Evolutionary conservation across 2,329 filamentous ascomycete genomes (phyloP).

Genomic region (Colletotrichum trifolii): DNA sequence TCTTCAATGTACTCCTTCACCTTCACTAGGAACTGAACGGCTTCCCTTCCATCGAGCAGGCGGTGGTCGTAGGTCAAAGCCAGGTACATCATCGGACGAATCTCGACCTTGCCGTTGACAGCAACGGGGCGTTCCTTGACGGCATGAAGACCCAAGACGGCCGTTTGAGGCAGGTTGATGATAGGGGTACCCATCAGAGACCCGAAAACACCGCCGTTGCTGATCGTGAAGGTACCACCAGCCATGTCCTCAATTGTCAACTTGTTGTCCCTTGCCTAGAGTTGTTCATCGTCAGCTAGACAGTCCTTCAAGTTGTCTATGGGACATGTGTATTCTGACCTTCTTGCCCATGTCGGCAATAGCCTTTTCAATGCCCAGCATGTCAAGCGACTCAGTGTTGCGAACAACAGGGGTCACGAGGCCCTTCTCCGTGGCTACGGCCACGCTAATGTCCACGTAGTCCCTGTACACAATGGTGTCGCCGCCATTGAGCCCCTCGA

Average conservation of each 20-base stretch:
- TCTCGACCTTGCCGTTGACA: constrained; percentile 93
- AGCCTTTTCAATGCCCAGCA: constrained; percentile 87
- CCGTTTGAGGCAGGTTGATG: constrained; percentile 95
- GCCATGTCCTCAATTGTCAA: constrained; percentile 99
- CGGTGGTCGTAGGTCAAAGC: constrained; percentile 98
- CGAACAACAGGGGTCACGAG: constrained; percentile 96
- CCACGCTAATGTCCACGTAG: constrained; percentile 97
- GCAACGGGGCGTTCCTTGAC: constrained; percentile 95
- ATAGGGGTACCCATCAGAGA: constrained; percentile 98
- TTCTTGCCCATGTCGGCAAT: constrained; percentile 97
- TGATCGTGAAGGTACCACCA: constrained; percentile 97
- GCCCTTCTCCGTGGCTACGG: constrained; percentile 96
- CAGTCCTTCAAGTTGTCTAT: neutral
- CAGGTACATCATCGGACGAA: constrained; percentile 99
- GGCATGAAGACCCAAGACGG: constrained; percentile 91
- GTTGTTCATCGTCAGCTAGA: constrained; percentile 22
- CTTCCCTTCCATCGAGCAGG: constrained; percentile 92
- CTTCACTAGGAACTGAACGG: constrained; percentile 95
- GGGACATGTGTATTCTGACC: constrained; percentile 59
- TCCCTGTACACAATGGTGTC: constrained; percentile 99
- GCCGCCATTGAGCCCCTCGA: constrained; percentile 92
- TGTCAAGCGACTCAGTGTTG: constrained; percentile 88
- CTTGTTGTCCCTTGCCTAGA: constrained; percentile 90
- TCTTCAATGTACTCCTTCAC: constrained; percentile 99
- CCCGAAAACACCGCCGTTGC: constrained; percentile 96